Evolutionary conservation across 2,329 filamentous ascomycete species (phyloP).

Genomic region (Apiospora koreana): DNA sequence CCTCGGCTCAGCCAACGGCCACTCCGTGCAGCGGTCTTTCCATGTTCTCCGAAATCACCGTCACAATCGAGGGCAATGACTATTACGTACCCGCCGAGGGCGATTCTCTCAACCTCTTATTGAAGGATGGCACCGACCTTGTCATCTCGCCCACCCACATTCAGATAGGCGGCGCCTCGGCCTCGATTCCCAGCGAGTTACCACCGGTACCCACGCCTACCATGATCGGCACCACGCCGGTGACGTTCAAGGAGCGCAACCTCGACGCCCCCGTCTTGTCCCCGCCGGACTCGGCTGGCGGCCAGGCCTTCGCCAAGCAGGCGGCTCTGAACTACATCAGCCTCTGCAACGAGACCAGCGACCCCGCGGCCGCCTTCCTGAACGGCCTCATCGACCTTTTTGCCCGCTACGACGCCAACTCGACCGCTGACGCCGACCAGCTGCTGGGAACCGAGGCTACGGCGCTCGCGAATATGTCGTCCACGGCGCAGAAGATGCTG

Average conservation of each 20-base stretch:
- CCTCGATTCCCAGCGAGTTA: not conserved
- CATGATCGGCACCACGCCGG: not conserved
- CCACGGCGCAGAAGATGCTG: not conserved
- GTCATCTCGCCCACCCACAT: not conserved
- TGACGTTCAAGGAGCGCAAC: not conserved
- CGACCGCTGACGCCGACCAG: not conserved
- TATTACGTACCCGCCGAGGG: not conserved
- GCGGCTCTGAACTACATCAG: not conserved
- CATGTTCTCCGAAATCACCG: not conserved
- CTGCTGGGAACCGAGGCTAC: not conserved
- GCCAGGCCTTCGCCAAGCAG: not conserved
- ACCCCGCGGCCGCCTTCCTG: not conserved
- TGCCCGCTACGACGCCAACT: not conserved
- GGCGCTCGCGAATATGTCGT: not conserved
- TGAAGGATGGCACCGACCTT: not conserved
- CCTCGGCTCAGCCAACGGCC: not conserved
- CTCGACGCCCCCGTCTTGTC: not conserved
- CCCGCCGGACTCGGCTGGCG: not conserved
- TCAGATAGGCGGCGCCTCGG: not conserved
- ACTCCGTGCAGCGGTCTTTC: not conserved
- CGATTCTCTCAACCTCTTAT: not conserved
- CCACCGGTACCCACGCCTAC: not conserved
- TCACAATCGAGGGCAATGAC: constrained; percentile 1
- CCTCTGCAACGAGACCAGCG: not conserved
- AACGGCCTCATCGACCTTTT: not conserved